Evolutionary conservation across 352 stramenopile species (phyloP).

Genomic region (Phytophthora hibernalis): DNA sequence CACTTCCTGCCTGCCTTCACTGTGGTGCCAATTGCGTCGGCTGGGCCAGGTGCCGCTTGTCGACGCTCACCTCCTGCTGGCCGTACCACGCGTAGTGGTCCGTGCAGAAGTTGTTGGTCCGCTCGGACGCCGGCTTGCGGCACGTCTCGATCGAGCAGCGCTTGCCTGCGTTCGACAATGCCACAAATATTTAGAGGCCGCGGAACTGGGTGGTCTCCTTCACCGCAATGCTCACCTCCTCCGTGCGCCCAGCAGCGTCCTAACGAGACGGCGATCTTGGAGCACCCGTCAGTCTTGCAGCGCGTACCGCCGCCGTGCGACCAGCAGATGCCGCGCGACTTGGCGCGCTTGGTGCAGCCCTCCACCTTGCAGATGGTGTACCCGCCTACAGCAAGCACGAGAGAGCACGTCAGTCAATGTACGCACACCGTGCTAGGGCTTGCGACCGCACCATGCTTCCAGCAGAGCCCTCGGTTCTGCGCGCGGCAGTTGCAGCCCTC

Average conservation of each 20-base stretch:
- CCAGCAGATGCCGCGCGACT: conserved; percentile 82
- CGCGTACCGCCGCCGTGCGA: conserved; percentile 74
- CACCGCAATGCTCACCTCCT: conserved; percentile 14
- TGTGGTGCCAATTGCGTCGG: conserved; percentile 10
- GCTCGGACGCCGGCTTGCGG: conserved; percentile 48
- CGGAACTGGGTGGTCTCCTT: no score
- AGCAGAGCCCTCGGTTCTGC: conserved; percentile 59
- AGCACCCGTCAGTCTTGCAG: conserved; percentile 50
- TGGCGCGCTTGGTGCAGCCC: conserved; percentile 63
- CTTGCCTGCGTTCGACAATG: conserved; percentile 30
- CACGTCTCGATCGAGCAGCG: conserved; percentile 38
- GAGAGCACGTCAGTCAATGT: neutral
- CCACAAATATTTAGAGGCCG: neutral
- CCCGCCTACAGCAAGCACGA: conserved; percentile 24
- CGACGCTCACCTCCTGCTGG: conserved; percentile 15
- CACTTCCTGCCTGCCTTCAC: neutral
- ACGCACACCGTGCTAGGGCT: neutral
- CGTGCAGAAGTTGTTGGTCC: conserved; percentile 56
- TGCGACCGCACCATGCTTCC: conserved; percentile 47
- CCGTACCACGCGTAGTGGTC: conserved; percentile 44
- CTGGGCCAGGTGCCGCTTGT: conserved; percentile 13
- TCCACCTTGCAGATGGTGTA: conserved; percentile 60
- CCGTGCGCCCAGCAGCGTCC: conserved; percentile 44
- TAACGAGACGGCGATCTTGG: conserved; percentile 51
- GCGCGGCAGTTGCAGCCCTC: conserved; percentile 55